A percentile compares a stretch with the other conserved stretches of the same genome.
phyloP scores from a whole-genome alignment of 805 yeast genomes.

The Wickerhamomyces strasburgensis region DNA sequence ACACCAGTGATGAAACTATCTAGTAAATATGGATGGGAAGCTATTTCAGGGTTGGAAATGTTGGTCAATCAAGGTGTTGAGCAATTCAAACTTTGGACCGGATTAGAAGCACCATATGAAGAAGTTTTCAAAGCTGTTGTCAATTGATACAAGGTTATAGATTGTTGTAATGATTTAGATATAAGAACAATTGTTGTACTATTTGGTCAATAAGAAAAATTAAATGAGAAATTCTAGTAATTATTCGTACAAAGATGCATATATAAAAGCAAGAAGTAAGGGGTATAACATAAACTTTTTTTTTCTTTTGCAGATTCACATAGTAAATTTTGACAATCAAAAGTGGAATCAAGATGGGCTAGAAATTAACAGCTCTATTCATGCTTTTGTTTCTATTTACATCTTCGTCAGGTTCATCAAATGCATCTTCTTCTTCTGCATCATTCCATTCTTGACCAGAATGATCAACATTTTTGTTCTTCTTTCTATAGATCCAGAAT shows the following conservation, averaged over 20 bases:
- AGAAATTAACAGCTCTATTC: conserved; percentile 20
- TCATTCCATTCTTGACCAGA: conserved; percentile 26
- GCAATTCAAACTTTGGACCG: conserved; percentile 79
- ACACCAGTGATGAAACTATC: conserved; percentile 88
- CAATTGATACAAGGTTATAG: too few relatives aligned
- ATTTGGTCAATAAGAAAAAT: too few relatives aligned
- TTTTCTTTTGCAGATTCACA: too few relatives aligned
- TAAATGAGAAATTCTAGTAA: too few relatives aligned
- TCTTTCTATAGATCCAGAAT: conserved; percentile 18
- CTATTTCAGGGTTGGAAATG: conserved; percentile 89
- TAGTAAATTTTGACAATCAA: too few relatives aligned
- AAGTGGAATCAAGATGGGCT: background rate
- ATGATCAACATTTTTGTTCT: conserved; percentile 15
- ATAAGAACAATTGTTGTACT: too few relatives aligned
- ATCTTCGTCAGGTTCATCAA: conserved; percentile 8
- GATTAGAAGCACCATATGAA: conserved; percentile 56
- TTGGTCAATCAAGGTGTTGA: conserved; percentile 88
- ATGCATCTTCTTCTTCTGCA: conserved; percentile 11
- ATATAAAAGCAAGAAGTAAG: too few relatives aligned
- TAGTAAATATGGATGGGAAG: conserved; percentile 60
- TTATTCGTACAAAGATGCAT: too few relatives aligned
- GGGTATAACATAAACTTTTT: too few relatives aligned
- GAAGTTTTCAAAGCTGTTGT: conserved; percentile 58
- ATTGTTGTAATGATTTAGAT: too few relatives aligned
- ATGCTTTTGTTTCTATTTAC: conserved; percentile 13